phyloP scores from a whole-genome alignment of 371 early-diverging fungal genomes.

The Rhizopus delemar region DNA sequence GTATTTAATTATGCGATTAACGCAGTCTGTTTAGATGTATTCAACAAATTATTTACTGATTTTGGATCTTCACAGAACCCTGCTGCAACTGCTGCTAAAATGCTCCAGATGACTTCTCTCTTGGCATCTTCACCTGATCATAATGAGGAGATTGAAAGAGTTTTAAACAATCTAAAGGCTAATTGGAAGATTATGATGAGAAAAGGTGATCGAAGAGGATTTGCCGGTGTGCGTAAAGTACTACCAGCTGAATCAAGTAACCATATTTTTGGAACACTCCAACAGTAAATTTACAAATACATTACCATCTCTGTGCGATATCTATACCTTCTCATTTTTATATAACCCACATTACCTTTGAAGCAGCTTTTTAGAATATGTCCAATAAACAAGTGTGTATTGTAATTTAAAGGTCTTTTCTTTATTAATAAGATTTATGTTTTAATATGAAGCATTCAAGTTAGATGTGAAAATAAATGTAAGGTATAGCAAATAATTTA shows the following conservation, averaged over 20 bases:
- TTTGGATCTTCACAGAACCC: constrained; percentile 70
- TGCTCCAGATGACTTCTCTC: constrained; percentile 79
- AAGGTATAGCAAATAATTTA: no score
- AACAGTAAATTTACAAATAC: neutral
- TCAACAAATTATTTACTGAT: constrained; percentile 68
- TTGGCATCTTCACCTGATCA: constrained; percentile 61
- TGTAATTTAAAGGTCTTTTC: no score
- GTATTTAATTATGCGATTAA: neutral
- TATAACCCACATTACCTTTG: no score
- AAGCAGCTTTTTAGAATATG: no score
- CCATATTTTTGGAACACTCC: constrained; percentile 2
- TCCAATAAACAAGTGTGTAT: no score
- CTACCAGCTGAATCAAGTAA: constrained; percentile 5
- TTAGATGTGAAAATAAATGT: no score
- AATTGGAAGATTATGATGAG: constrained; percentile 69
- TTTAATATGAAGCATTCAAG: no score
- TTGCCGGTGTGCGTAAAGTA: constrained; percentile 55
- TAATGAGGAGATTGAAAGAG: constrained; percentile 59
- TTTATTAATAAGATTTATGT: no score
- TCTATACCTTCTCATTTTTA: no score
- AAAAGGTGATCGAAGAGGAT: constrained; percentile 61
- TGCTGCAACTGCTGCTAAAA: constrained; percentile 70
- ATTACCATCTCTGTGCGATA: neutral
- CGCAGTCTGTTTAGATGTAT: constrained; percentile 51
- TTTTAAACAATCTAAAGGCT: constrained; percentile 54